Evolutionary conservation across 2,329 filamentous ascomycete genomes (phyloP), one percentile per base, ranked within the genome.

Genomic region (Epichloe hybrida): DNA sequence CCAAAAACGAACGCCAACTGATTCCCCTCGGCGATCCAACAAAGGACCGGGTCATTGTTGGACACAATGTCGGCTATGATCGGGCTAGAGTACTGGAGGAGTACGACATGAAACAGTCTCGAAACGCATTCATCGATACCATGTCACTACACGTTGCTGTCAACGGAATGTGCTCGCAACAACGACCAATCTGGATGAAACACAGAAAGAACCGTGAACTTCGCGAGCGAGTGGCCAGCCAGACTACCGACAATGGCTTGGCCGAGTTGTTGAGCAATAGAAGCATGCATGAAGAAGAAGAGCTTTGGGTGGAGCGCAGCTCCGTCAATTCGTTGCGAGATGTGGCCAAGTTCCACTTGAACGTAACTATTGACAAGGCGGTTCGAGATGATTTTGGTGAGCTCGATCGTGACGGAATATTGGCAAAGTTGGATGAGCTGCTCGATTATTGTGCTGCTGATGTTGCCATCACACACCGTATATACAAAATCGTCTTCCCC

Each of bases 121-220:
- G 81, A 39, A 97, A 89, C 58, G 84, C 80, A 42, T 98, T 95
- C 63, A 69, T 98, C 48, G 93, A 98, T 64, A 98, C 93, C 34
- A 98, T 98, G 93, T 97, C 91, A 2, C 72, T 98, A 20, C 93
- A 98, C 64, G 91, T 95, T 7, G 94, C 94, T 2, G 91, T 95
- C 23, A 98, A 98, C 63, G 93, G 93, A 55, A 98, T 98, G 93
- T 98, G 93, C 67, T 97, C 93, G 21, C 84, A 86, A 57, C 93
- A 98, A 66, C 80, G 93, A 47, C 93, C 94, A 8, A 95, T 88
- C 0, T 98, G 93, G 93, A 89, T 96, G 83, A 94, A 88, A 65
- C 88, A 95, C 66, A 86, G 88, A 64, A 98, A 98, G 70, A 88
- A 84, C 56, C 78, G 84, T 52, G 91, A 97, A 62, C 61, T 91